Evolutionary conservation across 441 rosid species (phyloP), one percentile per base, ranked within the genome.

Genomic region (Kokia cookei): DNA sequence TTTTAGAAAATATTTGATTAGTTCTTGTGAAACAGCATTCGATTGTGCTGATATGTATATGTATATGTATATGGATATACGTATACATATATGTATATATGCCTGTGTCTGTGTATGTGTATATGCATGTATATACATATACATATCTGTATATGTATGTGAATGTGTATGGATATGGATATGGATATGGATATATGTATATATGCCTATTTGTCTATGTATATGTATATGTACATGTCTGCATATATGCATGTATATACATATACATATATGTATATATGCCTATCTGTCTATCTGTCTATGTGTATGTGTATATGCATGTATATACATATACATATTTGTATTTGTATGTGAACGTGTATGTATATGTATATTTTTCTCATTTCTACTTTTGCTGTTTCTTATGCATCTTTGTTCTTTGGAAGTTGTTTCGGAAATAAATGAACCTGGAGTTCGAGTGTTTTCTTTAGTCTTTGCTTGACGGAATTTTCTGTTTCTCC

Each of bases 401-500:
- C 8, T 61, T 35, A 11, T 4, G 13, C 65, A 61, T 61, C 17
- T 15, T n/a, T 37, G 26, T 62, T 35, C 24, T 37, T n/a, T n/a
- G 24, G 47, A 35, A 35, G 47, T 35, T 8, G 66, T 35, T n/a
- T 32, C 8, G 47, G 13, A 62, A 5, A 5, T 59, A 62, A 37
- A 7, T 40, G 43, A 40, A 14, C 15, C 13, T 2, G 48, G 42
- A 14, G 32, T 24, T 12, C 14, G 37, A 43, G 17, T 48, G 71
- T 48, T 26, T 67, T 67, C 42, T 62, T 50, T 22, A 48, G 54
- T 42, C 42, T 71, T 72, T 45, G 67, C 57, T 60, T 48, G 70
- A 48, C 64, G 19, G 35, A 10, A 47, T 54, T 42, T 12, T 54
- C 4, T 15, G 15, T 71, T 65, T 69, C 35, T 69, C 32, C 24